Percentiles rank a stretch among this genome's conserved stretches.
Evolutionary conservation across 108 stramenopile species (phyloP).

Genomic region (Cylindrotheca closterium): DNA sequence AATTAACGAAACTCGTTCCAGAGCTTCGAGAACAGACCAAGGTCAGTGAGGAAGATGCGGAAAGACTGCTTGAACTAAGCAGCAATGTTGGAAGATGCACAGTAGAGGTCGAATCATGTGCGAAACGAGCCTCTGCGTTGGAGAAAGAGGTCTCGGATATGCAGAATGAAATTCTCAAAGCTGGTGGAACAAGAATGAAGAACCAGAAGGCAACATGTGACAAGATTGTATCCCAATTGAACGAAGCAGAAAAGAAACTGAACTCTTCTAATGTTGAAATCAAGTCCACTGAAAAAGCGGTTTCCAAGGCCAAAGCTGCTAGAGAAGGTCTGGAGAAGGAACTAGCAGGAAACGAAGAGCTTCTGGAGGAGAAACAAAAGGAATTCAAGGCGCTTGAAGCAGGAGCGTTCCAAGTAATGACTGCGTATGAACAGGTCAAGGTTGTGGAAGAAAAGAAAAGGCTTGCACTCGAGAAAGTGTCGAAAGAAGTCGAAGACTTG

Average conservation of each 20-base stretch:
- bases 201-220: conserved; percentile 80
- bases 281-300: conserved; percentile 55
- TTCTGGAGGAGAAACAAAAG: conserved; percentile 53
- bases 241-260: conserved; percentile 62
- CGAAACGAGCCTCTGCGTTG: conserved; percentile 56
- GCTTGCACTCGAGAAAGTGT: conserved; percentile 52
- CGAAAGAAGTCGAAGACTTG: conserved; percentile 67
- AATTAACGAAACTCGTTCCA: conserved; percentile 78
- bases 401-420: conserved; percentile 62
- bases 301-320: conserved; percentile 60
- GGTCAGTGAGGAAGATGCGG: conserved; percentile 63
- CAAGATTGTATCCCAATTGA: conserved; percentile 53
- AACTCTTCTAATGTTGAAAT: conserved; percentile 77
- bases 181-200: conserved; percentile 88
- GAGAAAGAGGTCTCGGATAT: conserved; percentile 79
- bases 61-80: conserved; percentile 56
- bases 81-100: conserved; percentile 66
- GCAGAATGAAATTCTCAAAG: conserved; percentile 86
- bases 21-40: conserved; percentile 68
- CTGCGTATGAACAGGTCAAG: conserved; percentile 77
- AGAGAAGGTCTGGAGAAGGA: conserved; percentile 53
- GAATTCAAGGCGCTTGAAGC: conserved; percentile 68
- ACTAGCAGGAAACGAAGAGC: conserved; percentile 39
- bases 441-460: conserved; percentile 68
- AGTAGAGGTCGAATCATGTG: conserved; percentile 73